Conservation (phyloP, 441 rosid species). For the Pelargonium myrrhifolium region DNA sequence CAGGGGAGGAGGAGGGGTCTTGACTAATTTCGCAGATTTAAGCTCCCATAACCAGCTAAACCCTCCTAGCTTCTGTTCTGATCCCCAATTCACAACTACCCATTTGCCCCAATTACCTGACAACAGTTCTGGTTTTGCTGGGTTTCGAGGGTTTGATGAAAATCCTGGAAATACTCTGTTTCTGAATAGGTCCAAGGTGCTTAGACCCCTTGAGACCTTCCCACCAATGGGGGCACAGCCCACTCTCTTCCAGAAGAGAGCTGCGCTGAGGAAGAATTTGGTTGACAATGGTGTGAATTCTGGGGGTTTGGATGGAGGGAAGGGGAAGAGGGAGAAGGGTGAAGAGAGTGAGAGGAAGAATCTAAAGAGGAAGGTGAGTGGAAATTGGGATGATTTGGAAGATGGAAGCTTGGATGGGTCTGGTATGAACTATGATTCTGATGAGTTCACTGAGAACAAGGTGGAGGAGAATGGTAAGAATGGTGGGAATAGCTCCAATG, state of each 20-base stretch:
- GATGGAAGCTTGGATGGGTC: conserved; percentile 45
- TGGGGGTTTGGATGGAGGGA: conserved; percentile 27
- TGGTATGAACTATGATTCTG: conserved; percentile 54
- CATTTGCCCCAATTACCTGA: conserved; percentile 35
- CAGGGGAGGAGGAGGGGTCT: conserved; percentile 29
- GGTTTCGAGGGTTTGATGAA: conserved; percentile 41
- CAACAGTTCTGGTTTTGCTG: conserved; percentile 27
- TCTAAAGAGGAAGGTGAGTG: conserved; percentile 28
- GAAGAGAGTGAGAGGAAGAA: conserved; percentile 37
- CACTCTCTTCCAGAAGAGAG: conserved; percentile 61
- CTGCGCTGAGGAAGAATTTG: conserved; percentile 48
- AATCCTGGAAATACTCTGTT: conserved; percentile 32
- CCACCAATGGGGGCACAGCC: conserved; percentile 62
- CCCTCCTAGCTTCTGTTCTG: conserved; percentile 25
- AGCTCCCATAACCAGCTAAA: conserved; percentile 27
- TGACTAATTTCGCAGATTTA: conserved; percentile 34
- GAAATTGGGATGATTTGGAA: conserved; percentile 17
- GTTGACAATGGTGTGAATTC: conserved; percentile 29
- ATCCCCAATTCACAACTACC: conserved; percentile 25
- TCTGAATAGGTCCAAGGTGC: conserved; percentile 44
- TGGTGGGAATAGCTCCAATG: conserved; percentile 29
- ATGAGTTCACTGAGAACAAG: conserved; percentile 39
- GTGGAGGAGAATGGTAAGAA: conserved; percentile 33
- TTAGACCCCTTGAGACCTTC: conserved; percentile 52
- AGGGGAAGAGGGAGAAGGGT: conserved; percentile 34